A percentile compares a stretch with the other conserved stretches of the same genome.
Evolutionary conservation across 352 stramenopile genomes (phyloP).

Genomic region (Globisporangium uncinulatum): DNA sequence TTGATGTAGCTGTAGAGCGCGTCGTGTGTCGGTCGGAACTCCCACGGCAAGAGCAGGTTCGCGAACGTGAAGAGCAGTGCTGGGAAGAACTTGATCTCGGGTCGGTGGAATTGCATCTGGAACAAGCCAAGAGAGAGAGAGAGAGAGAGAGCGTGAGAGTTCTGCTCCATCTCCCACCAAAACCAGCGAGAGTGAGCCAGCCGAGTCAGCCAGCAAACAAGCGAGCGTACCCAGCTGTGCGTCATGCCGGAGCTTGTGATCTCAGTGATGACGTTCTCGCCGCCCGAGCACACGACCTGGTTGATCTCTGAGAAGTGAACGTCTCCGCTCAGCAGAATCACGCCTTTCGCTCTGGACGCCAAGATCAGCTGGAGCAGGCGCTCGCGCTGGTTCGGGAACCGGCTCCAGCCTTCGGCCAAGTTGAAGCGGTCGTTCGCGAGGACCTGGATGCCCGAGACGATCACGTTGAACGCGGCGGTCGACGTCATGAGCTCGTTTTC

Average conservation of each 20-base stretch:
- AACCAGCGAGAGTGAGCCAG: background rate
- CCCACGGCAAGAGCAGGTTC: slow-evolving; percentile 73
- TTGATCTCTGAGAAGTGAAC: slow-evolving; percentile 92
- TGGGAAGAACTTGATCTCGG: slow-evolving; percentile 44
- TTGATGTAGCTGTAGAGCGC: slow-evolving; percentile 88
- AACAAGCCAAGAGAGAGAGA: background rate
- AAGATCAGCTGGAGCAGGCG: slow-evolving; percentile 84
- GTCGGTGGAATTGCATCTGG: slow-evolving; percentile 72
- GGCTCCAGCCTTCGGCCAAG: slow-evolving; percentile 84
- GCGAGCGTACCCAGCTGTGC: slow-evolving; percentile 81
- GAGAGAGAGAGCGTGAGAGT: background rate
- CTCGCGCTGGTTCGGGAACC: slow-evolving; percentile 80
- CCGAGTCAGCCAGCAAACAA: background rate
- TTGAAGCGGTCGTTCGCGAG: slow-evolving; percentile 77
- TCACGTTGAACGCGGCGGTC: slow-evolving; percentile 88
- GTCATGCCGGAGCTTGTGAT: slow-evolving; percentile 93
- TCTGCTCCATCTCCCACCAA: too few relatives aligned
- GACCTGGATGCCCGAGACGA: slow-evolving; percentile 91
- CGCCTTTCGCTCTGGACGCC: slow-evolving; percentile 70
- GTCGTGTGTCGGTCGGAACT: slow-evolving; percentile 57
- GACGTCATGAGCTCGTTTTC: slow-evolving; percentile 73
- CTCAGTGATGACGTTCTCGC: slow-evolving; percentile 58
- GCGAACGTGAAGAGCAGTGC: slow-evolving; percentile 61
- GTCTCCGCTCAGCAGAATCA: slow-evolving; percentile 90
- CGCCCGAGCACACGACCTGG: slow-evolving; percentile 84